A percentile compares a stretch with the other conserved stretches of the same genome.
These are phyloP conservation scores for Cicer cuneatum DNA, from an alignment of 306 rosid genomes.

Conservation along the genomic window DNA sequence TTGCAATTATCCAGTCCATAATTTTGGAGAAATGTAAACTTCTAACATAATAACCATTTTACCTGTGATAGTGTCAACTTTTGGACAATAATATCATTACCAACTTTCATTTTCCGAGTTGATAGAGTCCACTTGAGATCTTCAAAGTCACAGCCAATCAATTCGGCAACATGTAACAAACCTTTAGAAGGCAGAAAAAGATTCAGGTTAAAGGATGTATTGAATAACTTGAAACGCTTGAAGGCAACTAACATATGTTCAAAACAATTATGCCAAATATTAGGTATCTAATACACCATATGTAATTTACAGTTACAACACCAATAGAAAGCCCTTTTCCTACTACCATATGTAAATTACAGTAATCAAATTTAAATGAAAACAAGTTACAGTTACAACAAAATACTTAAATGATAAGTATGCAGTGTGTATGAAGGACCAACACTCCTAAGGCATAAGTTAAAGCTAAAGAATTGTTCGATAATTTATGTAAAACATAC, in stretches of 20 bases:
- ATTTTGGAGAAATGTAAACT: constrained; percentile 25
- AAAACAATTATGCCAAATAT: constrained; percentile 16
- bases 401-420: not conserved
- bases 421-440: constrained; percentile 10
- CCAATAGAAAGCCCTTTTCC: not conserved
- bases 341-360: not conserved
- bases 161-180: constrained; percentile 64
- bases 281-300: constrained; percentile 24
- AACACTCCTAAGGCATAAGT: not conserved
- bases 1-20: constrained; percentile 17
- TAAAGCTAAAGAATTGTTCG: not conserved
- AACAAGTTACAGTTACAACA: not conserved
- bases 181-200: constrained; percentile 58
- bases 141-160: constrained; percentile 76
- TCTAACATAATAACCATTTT: constrained; percentile 43
- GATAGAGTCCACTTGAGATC: constrained; percentile 80
- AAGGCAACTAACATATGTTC: constrained; percentile 17
- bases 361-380: constrained; percentile 16
- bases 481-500: not conserved
- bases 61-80: constrained; percentile 88
- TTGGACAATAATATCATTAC: constrained; percentile 81
- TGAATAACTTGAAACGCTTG: constrained; percentile 28
- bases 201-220: constrained; percentile 2
- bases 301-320: constrained; percentile 1
- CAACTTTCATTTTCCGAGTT: constrained; percentile 82